Base-by-base conservation (phyloP, 2,329 filamentous ascomycete species). In the Cytospora paraplurivora region DNA sequence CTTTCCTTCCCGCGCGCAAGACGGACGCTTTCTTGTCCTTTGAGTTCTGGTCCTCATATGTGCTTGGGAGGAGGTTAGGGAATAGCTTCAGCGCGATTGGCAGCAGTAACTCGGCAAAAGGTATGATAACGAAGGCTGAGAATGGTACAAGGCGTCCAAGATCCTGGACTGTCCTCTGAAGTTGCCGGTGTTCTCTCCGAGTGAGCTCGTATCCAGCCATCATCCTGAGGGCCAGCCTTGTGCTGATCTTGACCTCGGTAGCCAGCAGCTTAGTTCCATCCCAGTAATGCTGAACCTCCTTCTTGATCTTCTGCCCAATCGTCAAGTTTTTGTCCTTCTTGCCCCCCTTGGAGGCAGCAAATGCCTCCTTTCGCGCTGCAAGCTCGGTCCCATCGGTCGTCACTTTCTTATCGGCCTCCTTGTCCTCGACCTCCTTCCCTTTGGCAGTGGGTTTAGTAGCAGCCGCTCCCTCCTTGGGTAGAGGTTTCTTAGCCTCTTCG, bases 11-110 rank as follows among this genome's bases (percentile, higher is more conserved):
- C 3, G 89, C 87, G 67, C 95, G 88, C 54, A 99, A 83, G 62
- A 84, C 87, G 52, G 86, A 86, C 0, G 92, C 92, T 79, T 99
- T 99, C 71, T 86, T 85, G 72, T 99, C 95, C 76, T 93, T 96
- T 66, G 92, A 89, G 72, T 91, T 92, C 75, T 96, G 90, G 35
- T 87, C 93, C 78, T 99, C 95, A 75, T 96, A 99, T 33, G 95
- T 99, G 82, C 93, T 97, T 56, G 95, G 95, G 59, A 99, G 88
- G 78, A 99, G 85, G 78, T 98, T 98, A 75, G 95, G 95, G 86
- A 99, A 99, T 53, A 99, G 81, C 79, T 91, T 96, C 56, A 99
- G 84, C 8, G 94, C 95, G 54, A 99, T 83, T 1, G 95, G 95
- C 27, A 98, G 86, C 52, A 99, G 85, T 41, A 97, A 82, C 79